Percentiles rank a stretch among this genome's conserved stretches.
Conservation (phyloP, 208 protist genomes). For the Leishmania braziliensis region DNA sequence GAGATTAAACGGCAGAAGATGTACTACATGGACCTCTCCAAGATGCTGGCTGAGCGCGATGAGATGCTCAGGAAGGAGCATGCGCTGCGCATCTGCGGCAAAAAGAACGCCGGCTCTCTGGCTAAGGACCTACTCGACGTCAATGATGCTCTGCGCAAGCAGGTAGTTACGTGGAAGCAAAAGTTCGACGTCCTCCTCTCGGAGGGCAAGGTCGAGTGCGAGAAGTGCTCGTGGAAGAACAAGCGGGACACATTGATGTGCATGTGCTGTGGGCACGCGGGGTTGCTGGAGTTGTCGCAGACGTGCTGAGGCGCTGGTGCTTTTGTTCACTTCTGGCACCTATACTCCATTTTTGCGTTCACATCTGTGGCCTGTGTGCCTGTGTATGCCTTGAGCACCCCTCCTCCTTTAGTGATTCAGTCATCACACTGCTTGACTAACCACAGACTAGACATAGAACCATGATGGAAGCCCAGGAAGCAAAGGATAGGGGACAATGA, state of each 20-base stretch:
- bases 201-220: slow-evolving; percentile 76
- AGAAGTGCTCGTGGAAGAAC: slow-evolving; percentile 70
- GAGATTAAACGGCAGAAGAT: slow-evolving; percentile 55
- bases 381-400: background rate
- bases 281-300: slow-evolving; percentile 27
- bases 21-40: slow-evolving; percentile 66
- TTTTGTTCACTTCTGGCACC: background rate
- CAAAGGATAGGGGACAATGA: background rate
- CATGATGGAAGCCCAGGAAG: background rate
- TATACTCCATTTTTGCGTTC: background rate
- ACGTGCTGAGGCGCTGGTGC: background rate
- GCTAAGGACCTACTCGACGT: slow-evolving; percentile 62
- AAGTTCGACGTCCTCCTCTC: slow-evolving; percentile 62
- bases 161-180: slow-evolving; percentile 51
- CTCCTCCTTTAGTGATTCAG: background rate
- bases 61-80: slow-evolving; percentile 62
- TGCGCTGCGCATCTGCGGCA: slow-evolving; percentile 59
- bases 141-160: slow-evolving; percentile 57
- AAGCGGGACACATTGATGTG: slow-evolving; percentile 45
- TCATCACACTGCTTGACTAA: background rate
- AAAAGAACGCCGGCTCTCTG: slow-evolving; percentile 61
- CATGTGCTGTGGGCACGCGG: slow-evolving; percentile 63
- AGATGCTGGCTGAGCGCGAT: slow-evolving; percentile 69
- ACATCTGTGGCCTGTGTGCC: background rate
- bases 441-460: background rate